Conservation (phyloP, 352 stramenopile species). For the Phytophthora cactorum region DNA sequence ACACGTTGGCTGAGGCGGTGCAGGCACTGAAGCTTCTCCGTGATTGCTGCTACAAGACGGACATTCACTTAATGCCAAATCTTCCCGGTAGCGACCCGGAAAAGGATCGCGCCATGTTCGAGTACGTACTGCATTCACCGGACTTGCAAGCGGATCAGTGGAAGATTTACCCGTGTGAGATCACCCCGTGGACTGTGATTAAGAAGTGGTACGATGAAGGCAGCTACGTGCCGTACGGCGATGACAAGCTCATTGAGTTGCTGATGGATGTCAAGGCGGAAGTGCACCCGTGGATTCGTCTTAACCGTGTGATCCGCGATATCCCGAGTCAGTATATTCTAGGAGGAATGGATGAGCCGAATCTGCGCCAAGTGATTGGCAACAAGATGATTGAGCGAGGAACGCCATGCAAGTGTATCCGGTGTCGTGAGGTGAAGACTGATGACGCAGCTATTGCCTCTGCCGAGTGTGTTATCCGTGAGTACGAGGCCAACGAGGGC, state of each 20-base stretch:
- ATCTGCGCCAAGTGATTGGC: slow-evolving; percentile 90
- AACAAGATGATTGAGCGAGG: slow-evolving; percentile 82
- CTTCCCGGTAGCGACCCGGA: slow-evolving; percentile 85
- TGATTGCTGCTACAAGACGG: slow-evolving; percentile 94
- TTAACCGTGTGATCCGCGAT: slow-evolving; percentile 94
- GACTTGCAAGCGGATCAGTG: slow-evolving; percentile 94
- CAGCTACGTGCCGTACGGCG: slow-evolving; percentile 89
- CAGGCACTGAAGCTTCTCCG: slow-evolving; percentile 86
- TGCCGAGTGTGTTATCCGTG: slow-evolving; percentile 73
- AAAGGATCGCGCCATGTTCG: slow-evolving; percentile 91
- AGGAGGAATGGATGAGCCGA: slow-evolving; percentile 92
- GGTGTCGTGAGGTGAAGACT: slow-evolving; percentile 92
- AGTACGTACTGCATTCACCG: slow-evolving; percentile 87
- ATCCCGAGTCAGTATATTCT: slow-evolving; percentile 95
- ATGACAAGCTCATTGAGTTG: slow-evolving; percentile 89
- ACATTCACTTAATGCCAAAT: slow-evolving; percentile 95
- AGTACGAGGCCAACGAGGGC: slow-evolving; percentile 89
- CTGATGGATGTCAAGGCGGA: slow-evolving; percentile 91
- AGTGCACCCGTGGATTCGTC: slow-evolving; percentile 94
- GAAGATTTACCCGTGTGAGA: slow-evolving; percentile 96
- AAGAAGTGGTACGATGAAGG: slow-evolving; percentile 92
- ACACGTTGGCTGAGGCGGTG: slow-evolving; percentile 76
- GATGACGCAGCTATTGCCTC: slow-evolving; percentile 80
- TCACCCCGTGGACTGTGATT: slow-evolving; percentile 91
- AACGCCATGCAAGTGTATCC: slow-evolving; percentile 88